Conservation (phyloP, 2,329 filamentous ascomycete genomes). For the Hymenoscyphus albidus region DNA sequence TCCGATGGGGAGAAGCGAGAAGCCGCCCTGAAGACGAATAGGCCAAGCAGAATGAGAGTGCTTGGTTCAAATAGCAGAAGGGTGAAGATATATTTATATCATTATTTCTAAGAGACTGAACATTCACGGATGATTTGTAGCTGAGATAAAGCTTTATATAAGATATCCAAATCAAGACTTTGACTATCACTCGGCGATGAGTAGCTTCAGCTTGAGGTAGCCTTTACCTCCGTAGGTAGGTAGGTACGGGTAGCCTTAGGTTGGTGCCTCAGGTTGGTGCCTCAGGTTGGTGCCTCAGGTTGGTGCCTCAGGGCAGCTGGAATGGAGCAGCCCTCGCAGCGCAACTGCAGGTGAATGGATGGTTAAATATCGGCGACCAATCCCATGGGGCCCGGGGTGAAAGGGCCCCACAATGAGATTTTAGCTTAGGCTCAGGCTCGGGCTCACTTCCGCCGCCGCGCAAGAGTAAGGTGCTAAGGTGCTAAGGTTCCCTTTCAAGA, state of each 20-base stretch:
- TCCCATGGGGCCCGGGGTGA: not conserved
- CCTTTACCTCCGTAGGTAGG: too few relatives aligned
- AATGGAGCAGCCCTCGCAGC: too few relatives aligned
- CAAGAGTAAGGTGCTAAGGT: not conserved
- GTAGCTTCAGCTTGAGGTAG: too few relatives aligned
- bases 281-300: too few relatives aligned
- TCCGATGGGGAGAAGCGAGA: not conserved
- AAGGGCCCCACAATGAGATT: not conserved
- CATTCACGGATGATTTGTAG: not conserved
- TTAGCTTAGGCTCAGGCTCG: not conserved
- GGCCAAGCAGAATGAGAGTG: not conserved
- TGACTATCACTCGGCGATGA: too few relatives aligned
- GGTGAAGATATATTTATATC: not conserved
- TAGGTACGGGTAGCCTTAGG: too few relatives aligned
- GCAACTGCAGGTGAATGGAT: too few relatives aligned
- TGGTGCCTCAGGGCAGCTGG: too few relatives aligned
- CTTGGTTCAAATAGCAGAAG: not conserved
- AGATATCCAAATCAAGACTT: too few relatives aligned
- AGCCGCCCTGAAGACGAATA: not conserved
- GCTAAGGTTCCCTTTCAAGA: constrained; percentile 4
- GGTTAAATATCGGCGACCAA: too few relatives aligned
- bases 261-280: too few relatives aligned
- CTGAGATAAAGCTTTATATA: not conserved
- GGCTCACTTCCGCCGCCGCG: not conserved
- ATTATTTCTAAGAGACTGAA: not conserved